Evolutionary conservation across 2,329 filamentous ascomycete species (phyloP).

Genomic region (Venturia asperata): DNA sequence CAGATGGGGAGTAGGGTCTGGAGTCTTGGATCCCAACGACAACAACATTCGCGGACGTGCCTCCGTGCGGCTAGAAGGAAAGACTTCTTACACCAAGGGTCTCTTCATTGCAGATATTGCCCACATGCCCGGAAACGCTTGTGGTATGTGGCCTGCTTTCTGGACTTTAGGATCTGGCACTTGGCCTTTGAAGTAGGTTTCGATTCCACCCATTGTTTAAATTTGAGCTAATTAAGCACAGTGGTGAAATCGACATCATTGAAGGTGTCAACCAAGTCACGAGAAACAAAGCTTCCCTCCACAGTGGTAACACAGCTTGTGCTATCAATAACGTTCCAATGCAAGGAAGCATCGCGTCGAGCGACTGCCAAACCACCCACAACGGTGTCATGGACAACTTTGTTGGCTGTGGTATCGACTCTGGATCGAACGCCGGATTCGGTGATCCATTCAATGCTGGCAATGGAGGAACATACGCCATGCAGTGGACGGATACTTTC

Average conservation of each 20-base stretch:
- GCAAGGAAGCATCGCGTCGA: slow-evolving; percentile 22
- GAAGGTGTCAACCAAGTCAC: slow-evolving; percentile 24
- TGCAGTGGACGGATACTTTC: slow-evolving; percentile 25
- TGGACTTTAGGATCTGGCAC: slow-evolving; percentile 34
- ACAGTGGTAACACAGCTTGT: slow-evolving; percentile 22
- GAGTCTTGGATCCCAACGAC: neutral
- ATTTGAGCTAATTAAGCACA: neutral
- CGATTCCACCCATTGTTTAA: neutral
- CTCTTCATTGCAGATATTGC: slow-evolving; percentile 29
- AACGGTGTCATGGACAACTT: slow-evolving; percentile 13
- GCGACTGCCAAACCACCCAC: slow-evolving; percentile 22
- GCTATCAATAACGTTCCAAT: slow-evolving; percentile 23
- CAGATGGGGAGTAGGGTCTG: slow-evolving; percentile 15
- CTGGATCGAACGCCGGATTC: slow-evolving; percentile 24
- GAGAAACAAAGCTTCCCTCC: slow-evolving; percentile 24
- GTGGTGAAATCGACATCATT: slow-evolving; percentile 19
- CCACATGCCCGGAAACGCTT: slow-evolving; percentile 34
- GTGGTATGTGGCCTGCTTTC: slow-evolving; percentile 36
- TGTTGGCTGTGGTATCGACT: slow-evolving; percentile 20
- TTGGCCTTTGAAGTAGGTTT: slow-evolving; percentile 34
- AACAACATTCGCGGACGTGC: slow-evolving; percentile 15
- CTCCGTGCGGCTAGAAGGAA: slow-evolving; percentile 18
- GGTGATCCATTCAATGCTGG: slow-evolving; percentile 22
- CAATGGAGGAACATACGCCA: slow-evolving; percentile 31
- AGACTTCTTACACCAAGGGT: slow-evolving; percentile 18